A percentile compares a stretch with the other conserved stretches of the same genome.
phyloP scores from a whole-genome alignment of 257 asterid species.

The Solanum bulbocastanum region DNA sequence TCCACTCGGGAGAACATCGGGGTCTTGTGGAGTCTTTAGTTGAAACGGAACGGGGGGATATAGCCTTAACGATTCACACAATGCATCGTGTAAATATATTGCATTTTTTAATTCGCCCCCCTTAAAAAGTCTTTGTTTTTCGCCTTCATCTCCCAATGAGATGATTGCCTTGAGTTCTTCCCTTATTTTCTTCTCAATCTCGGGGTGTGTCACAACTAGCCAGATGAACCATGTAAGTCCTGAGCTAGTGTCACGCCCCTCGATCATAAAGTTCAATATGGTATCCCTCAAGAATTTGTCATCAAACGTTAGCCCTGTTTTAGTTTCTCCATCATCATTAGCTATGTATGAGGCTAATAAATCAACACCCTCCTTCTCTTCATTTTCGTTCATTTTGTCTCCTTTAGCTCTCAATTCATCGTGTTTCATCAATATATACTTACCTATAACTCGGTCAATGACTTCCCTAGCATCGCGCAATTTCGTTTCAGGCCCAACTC shows the following conservation, averaged over 20 bases:
- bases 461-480: background rate
- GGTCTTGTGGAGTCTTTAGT: conserved; percentile 29
- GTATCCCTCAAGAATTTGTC: background rate
- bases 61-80: conserved; percentile 40
- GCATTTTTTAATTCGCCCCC: background rate
- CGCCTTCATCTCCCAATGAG: background rate
- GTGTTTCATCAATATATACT: background rate
- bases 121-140: background rate
- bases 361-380: background rate
- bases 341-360: background rate
- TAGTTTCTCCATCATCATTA: background rate
- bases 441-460: background rate
- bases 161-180: background rate
- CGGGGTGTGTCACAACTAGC: background rate
- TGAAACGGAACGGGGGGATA: conserved; percentile 57
- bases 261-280: background rate
- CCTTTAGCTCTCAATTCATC: background rate
- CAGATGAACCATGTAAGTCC: background rate
- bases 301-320: background rate
- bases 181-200: background rate
- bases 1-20: conserved; percentile 43
- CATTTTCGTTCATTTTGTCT: background rate
- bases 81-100: conserved; percentile 4
- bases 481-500: background rate
- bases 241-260: background rate